phyloP scores from a whole-genome alignment of 2,329 filamentous ascomycete species.

The Pyrenophora graminea region DNA sequence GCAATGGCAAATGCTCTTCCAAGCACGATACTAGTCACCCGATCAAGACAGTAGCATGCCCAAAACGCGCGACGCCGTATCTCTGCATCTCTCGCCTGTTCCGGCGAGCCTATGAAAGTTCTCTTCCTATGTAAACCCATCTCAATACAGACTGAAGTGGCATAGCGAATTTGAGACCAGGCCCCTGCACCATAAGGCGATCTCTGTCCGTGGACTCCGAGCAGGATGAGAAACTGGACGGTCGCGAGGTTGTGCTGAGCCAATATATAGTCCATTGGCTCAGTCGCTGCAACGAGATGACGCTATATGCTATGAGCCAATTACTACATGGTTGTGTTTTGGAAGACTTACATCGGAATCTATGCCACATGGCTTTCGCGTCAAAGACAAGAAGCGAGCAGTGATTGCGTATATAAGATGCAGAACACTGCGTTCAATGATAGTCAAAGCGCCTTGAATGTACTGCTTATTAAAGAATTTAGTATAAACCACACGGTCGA shows the following conservation, averaged over 20 bases:
- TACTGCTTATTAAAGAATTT: slow-evolving; percentile 27
- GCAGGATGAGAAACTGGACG: slow-evolving; percentile 31
- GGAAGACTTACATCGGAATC: slow-evolving; percentile 22
- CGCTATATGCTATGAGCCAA: slow-evolving; percentile 7
- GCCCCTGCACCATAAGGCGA: slow-evolving; percentile 35
- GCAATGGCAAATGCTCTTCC: slow-evolving; percentile 34
- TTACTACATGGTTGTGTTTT: not conserved
- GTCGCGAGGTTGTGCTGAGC: slow-evolving; percentile 32
- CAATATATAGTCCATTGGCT: slow-evolving; percentile 31
- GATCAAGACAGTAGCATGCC: slow-evolving; percentile 35
- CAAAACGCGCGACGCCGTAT: slow-evolving; percentile 32
- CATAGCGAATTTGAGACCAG: slow-evolving; percentile 34
- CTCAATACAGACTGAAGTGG: slow-evolving; percentile 34
- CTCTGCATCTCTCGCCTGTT: slow-evolving; percentile 25
- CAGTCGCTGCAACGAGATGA: slow-evolving; percentile 30
- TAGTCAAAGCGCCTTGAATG: slow-evolving; percentile 21
- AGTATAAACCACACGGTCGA: slow-evolving; percentile 32
- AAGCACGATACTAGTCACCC: slow-evolving; percentile 31
- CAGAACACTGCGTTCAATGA: slow-evolving; percentile 27
- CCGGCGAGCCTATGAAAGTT: slow-evolving; percentile 15
- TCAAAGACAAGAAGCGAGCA: slow-evolving; percentile 32
- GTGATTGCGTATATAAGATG: slow-evolving; percentile 37
- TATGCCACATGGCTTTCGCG: slow-evolving; percentile 30
- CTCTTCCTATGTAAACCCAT: slow-evolving; percentile 36
- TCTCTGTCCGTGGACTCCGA: slow-evolving; percentile 33